Conservation (phyloP, 768 basidiomycete species). For the Calvatia gigantea region DNA sequence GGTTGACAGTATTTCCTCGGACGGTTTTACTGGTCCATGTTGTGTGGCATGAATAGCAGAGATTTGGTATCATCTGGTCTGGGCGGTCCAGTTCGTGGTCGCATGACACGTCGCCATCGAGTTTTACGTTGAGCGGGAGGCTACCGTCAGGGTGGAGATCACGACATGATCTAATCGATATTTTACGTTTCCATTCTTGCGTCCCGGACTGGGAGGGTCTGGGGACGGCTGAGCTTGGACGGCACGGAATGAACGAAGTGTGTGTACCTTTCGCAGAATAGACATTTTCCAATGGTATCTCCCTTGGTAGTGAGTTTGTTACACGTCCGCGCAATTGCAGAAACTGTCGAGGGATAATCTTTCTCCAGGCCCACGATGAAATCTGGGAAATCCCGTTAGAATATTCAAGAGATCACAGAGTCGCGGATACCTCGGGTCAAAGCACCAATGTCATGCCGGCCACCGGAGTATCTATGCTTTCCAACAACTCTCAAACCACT, state of each 20-base stretch:
- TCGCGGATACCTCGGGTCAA: conserved; percentile 61
- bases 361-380: conserved; percentile 79
- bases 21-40: conserved; percentile 56
- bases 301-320: conserved; percentile 72
- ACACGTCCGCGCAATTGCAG: conserved; percentile 77
- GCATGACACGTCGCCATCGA: conserved; percentile 15
- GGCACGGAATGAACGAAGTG: not conserved
- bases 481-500: conserved; percentile 44
- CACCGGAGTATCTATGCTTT: conserved; percentile 26
- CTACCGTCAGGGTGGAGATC: conserved; percentile 22
- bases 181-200: conserved; percentile 71
- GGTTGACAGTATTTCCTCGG: conserved; percentile 27
- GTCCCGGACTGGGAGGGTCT: conserved; percentile 65
- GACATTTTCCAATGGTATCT: conserved; percentile 43
- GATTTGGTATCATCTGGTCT: conserved; percentile 31
- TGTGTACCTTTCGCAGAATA: conserved; percentile 63
- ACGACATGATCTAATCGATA: conserved; percentile 61
- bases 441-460: conserved; percentile 56
- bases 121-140: conserved; percentile 24
- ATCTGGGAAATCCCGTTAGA: conserved; percentile 37
- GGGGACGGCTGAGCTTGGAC: not conserved
- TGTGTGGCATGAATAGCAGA: conserved; percentile 66
- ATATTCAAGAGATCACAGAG: not conserved
- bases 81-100: conserved; percentile 16
- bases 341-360: conserved; percentile 85